A percentile compares a stretch with the other conserved stretches of the same genome.
Conservation (phyloP, 2,329 filamentous ascomycete genomes). For the Colletotrichum sp. region DNA sequence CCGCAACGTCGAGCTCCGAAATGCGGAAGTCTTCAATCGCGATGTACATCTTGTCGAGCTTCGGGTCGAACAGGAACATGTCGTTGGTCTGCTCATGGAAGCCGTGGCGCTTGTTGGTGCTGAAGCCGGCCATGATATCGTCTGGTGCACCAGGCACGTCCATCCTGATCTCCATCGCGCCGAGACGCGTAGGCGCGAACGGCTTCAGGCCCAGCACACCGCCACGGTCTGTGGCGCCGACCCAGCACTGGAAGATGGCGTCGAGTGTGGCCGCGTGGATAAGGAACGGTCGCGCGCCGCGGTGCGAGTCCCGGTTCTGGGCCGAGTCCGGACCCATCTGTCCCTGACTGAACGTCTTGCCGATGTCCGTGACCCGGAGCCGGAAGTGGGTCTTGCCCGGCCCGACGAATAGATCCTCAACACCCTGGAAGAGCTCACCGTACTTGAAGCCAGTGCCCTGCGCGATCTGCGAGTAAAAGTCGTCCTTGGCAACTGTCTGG, state of each 20-base stretch:
- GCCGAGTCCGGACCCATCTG: not conserved
- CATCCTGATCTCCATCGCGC: not conserved
- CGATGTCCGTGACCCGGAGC: not conserved
- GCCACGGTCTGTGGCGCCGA: not conserved
- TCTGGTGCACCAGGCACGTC: not conserved
- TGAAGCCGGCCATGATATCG: not conserved
- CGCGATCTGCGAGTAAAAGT: not conserved
- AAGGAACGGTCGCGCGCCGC: not conserved
- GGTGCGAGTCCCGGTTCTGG: not conserved
- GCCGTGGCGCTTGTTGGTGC: not conserved
- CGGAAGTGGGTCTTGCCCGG: not conserved
- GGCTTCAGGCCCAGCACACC: not conserved
- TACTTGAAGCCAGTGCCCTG: not conserved
- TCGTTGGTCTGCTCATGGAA: not conserved
- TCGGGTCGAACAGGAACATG: not conserved
- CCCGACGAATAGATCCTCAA: not conserved
- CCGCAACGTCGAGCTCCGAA: not conserved
- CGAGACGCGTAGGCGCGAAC: not conserved
- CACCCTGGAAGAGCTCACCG: not conserved
- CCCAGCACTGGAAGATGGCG: conserved; percentile 9
- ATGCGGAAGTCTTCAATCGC: not conserved
- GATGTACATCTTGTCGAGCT: not conserved
- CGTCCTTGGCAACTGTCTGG: not conserved
- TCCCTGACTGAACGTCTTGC: not conserved
- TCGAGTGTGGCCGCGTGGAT: not conserved